Conservation (phyloP, 208 protist genomes). For the Tetramitus jugosus region DNA sequence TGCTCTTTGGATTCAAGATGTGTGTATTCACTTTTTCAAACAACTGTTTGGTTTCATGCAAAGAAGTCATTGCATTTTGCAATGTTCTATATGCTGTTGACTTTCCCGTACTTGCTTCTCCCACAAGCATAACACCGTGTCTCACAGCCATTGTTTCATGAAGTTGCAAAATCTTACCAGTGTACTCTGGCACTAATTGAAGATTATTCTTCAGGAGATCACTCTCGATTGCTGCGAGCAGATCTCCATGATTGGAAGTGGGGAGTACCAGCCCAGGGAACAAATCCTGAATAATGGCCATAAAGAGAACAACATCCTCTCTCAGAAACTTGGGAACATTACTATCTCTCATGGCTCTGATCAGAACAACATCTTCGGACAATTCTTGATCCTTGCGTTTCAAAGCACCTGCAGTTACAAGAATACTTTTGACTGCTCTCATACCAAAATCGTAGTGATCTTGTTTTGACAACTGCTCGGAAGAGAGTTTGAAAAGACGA, state of each 20-base stretch:
- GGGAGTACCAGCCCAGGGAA: conserved; percentile 82
- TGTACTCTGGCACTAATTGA: conserved; percentile 63
- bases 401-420: conserved; percentile 84
- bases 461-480: conserved; percentile 95
- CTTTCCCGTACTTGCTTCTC: conserved; percentile 85
- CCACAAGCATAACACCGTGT: conserved; percentile 97
- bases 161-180: conserved; percentile 85
- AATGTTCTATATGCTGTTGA: conserved; percentile 82
- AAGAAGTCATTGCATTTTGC: conserved; percentile 54
- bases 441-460: conserved; percentile 97
- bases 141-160: conserved; percentile 89
- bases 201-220: conserved; percentile 62
- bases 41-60: conserved; percentile 59
- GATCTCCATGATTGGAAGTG: conserved; percentile 57
- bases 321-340: conserved; percentile 93
- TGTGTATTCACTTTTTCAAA: conserved; percentile 64
- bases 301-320: conserved; percentile 89
- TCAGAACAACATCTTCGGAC: conserved; percentile 82
- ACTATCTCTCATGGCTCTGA: conserved; percentile 90
- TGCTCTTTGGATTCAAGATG: conserved; percentile 91
- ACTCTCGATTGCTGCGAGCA: conserved; percentile 64
- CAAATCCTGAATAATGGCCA: conserved; percentile 85
- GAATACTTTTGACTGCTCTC: conserved; percentile 90
- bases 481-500: conserved; percentile 88
- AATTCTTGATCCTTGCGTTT: conserved; percentile 71